A percentile compares a stretch with the other conserved stretches of the same genome.
These are phyloP conservation scores for Spathaspora arborariae DNA, from an alignment of 805 yeast genomes.

Conservation along the genomic window DNA sequence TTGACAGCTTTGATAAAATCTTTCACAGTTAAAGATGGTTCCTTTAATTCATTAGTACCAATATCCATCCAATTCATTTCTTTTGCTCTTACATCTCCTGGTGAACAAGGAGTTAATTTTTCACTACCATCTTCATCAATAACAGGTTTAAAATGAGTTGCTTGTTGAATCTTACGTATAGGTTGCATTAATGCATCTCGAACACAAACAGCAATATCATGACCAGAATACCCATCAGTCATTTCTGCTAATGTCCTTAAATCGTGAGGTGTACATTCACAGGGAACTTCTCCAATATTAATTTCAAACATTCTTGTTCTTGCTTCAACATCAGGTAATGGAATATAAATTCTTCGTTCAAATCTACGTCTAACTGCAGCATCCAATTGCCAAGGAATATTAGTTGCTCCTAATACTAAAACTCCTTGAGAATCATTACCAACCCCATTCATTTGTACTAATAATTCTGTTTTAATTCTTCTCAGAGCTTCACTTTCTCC, in stretches of 20 bases:
- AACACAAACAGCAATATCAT: constrained; percentile 94
- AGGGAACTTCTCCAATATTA: constrained; percentile 87
- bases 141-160: constrained; percentile 85
- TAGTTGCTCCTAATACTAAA: constrained; percentile 93
- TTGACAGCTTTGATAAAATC: constrained; percentile 93
- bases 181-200: constrained; percentile 99
- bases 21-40: constrained; percentile 84
- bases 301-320: constrained; percentile 91
- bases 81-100: constrained; percentile 83
- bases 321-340: constrained; percentile 92
- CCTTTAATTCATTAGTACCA: constrained; percentile 81
- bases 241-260: constrained; percentile 76
- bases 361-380: constrained; percentile 96
- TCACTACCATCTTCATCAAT: constrained; percentile 36
- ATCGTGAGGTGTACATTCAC: constrained; percentile 70
- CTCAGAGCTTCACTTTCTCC: constrained; percentile 96
- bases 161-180: constrained; percentile 88
- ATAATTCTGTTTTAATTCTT: constrained; percentile 90
- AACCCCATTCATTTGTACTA: constrained; percentile 99
- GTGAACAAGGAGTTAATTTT: constrained; percentile 88
- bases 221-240: constrained; percentile 98
- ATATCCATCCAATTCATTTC: constrained; percentile 95
- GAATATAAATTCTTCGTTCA: constrained; percentile 90
- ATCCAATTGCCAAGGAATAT: constrained; percentile 98
- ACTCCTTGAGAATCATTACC: constrained; percentile 94